These are phyloP conservation scores for Backusella liffmaniae DNA, from an alignment of 192 early-diverging fungal species.

Conservation along the genomic window DNA sequence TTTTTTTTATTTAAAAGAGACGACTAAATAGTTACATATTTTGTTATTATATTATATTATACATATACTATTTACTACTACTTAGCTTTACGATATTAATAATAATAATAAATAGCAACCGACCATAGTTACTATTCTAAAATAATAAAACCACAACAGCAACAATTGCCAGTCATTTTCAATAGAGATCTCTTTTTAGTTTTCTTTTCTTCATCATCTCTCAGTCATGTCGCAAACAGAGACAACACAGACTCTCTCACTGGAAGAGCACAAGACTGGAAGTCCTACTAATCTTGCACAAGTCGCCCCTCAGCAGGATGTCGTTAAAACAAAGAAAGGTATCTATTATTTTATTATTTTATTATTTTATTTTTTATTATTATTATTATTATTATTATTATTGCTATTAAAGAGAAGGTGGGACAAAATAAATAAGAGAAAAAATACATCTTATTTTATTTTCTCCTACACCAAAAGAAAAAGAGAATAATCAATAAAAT, in stretches of 20 bases:
- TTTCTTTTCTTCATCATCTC: neutral
- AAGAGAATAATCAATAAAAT: neutral
- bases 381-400: slow-evolving; percentile 9
- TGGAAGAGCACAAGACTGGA: slow-evolving; percentile 2
- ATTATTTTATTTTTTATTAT: neutral
- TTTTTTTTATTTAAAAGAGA: neutral
- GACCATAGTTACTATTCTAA: neutral
- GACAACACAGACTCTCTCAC: neutral
- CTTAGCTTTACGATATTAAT: neutral
- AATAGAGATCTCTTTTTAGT: slow-evolving; percentile 4
- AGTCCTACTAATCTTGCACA: slow-evolving; percentile 11
- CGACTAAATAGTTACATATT: neutral
- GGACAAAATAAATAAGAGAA: slow-evolving; percentile 7
- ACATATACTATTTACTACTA: neutral
- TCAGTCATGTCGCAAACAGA: slow-evolving; percentile 10
- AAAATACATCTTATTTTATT: slow-evolving; percentile 1
- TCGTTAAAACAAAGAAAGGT: slow-evolving; percentile 3
- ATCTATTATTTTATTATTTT: slow-evolving; percentile 1
- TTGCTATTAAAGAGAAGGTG: neutral
- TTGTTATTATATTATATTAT: neutral
- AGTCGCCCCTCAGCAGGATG: slow-evolving; percentile 22
- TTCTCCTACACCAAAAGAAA: neutral
- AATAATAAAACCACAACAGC: neutral
- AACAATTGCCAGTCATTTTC: neutral
- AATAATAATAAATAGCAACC: neutral